phyloP scores from a whole-genome alignment of 176 grass and related monocot species.

The Oryza coarctata region DNA sequence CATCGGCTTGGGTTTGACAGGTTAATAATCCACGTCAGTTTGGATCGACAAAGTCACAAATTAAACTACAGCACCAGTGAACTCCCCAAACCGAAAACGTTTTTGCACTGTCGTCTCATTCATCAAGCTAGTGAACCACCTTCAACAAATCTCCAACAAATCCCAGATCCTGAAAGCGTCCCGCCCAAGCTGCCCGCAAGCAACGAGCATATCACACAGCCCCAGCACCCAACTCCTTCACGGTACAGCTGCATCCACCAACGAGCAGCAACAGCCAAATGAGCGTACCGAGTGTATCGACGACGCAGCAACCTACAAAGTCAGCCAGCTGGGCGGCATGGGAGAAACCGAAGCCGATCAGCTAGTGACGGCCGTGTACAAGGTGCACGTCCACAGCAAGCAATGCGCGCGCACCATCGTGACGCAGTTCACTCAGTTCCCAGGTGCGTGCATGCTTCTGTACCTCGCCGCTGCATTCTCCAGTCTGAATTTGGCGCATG shows the following conservation, averaged over 20 bases:
- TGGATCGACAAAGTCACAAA: constrained; percentile 25
- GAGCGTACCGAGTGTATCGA: neutral
- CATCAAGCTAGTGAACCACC: constrained; percentile 54
- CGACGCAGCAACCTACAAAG: too few species aligned
- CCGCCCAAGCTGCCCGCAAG: neutral
- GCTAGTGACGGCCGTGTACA: constrained; percentile 55
- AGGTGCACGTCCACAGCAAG: constrained; percentile 70
- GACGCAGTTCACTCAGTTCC: constrained; percentile 59
- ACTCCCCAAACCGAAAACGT: neutral
- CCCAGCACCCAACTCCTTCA: neutral
- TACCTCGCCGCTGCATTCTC: neutral
- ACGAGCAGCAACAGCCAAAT: neutral
- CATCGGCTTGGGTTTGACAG: constrained; percentile 37
- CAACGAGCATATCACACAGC: neutral
- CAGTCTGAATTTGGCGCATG: neutral
- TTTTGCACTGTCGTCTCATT: constrained; percentile 26
- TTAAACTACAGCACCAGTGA: neutral
- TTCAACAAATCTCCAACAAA: constrained; percentile 72
- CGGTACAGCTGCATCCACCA: too few species aligned
- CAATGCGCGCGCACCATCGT: constrained; percentile 58
- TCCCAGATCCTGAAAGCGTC: neutral
- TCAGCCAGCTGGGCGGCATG: neutral
- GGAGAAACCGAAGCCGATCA: constrained; percentile 40
- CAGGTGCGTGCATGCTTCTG: neutral
- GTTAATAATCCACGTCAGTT: neutral